Conservation (phyloP, 2,329 filamentous ascomycete species). For the Colletotrichum neosansevieriae region DNA sequence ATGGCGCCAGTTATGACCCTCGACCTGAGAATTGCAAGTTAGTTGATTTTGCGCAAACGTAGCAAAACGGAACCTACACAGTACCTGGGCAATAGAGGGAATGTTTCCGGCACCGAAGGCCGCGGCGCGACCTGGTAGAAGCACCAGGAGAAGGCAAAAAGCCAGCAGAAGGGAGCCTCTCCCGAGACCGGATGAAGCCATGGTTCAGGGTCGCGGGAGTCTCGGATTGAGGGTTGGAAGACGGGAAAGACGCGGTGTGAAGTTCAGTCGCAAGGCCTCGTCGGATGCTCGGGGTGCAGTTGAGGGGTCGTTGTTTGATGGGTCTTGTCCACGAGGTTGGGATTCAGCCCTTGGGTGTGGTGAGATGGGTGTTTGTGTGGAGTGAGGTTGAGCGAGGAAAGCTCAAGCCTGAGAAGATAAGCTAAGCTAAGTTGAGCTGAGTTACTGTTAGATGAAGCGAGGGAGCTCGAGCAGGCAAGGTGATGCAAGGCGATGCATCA, state of each 20-base stretch:
- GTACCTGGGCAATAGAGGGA: constrained; percentile 68
- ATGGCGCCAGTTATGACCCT: constrained; percentile 78
- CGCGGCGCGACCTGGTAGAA: constrained; percentile 67
- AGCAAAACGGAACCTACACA: neutral
- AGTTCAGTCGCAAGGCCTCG: constrained; percentile 21
- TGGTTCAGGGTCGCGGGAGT: constrained; percentile 45
- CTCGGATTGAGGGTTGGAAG: neutral
- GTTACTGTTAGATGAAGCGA: neutral
- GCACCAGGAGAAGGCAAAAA: constrained; percentile 64
- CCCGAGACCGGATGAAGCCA: constrained; percentile 61
- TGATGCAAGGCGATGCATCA: constrained; percentile 19
- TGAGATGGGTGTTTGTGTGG: no score
- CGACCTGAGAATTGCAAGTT: constrained; percentile 61
- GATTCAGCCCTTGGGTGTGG: constrained; percentile 23
- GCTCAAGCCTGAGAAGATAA: constrained; percentile 17
- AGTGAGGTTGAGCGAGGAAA: constrained; percentile 15
- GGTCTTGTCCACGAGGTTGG: constrained; percentile 17
- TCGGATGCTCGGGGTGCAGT: constrained; percentile 10
- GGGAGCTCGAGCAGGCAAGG: constrained; percentile 4
- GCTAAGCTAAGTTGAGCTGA: constrained; percentile 8
- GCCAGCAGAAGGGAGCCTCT: constrained; percentile 66
- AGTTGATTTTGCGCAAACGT: neutral
- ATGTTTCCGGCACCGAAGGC: constrained; percentile 80
- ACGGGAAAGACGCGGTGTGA: constrained; percentile 21
- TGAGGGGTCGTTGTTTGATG: constrained; percentile 6